These are phyloP conservation scores for Cystobasidium onofrii DNA, from an alignment of 768 basidiomycete genomes.

Conservation along the genomic window DNA sequence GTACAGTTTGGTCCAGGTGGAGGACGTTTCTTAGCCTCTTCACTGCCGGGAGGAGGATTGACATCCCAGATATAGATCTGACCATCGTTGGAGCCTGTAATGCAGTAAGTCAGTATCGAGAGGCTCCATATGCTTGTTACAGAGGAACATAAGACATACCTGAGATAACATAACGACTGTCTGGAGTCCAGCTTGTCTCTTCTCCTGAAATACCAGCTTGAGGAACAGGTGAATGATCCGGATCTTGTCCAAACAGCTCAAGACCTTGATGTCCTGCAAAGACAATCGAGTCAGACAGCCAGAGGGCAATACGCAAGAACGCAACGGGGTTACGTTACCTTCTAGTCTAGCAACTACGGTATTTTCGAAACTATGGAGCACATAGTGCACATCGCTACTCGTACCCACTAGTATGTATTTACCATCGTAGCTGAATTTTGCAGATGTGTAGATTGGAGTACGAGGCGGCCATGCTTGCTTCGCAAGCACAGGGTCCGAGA, in stretches of 20 bases:
- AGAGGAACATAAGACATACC: constrained; percentile 52
- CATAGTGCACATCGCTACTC: constrained; percentile 82
- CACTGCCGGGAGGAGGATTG: constrained; percentile 46
- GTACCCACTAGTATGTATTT: constrained; percentile 87
- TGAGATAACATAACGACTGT: constrained; percentile 78
- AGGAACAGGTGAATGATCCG: constrained; percentile 56
- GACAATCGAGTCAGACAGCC: no score
- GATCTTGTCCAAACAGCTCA: constrained; percentile 56
- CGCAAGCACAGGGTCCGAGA: constrained; percentile 68
- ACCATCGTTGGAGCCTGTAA: constrained; percentile 55
- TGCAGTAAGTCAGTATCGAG: not conserved
- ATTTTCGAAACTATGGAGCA: constrained; percentile 84
- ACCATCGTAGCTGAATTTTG: constrained; percentile 81
- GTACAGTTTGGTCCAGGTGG: constrained; percentile 49
- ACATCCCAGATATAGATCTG: constrained; percentile 81
- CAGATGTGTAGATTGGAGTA: constrained; percentile 79
- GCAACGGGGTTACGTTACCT: constrained; percentile 49
- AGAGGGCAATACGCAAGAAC: not conserved
- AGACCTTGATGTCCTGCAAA: constrained; percentile 56
- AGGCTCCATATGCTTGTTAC: no score
- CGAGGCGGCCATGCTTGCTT: constrained; percentile 72
- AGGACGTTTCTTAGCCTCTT: constrained; percentile 37
- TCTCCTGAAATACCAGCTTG: constrained; percentile 76
- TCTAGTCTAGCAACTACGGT: constrained; percentile 72
- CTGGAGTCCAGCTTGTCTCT: constrained; percentile 88